Percentiles rank a stretch among this genome's conserved stretches.
Evolutionary conservation across 129 eudicot species (phyloP).

Genomic region (Logfia minima): DNA sequence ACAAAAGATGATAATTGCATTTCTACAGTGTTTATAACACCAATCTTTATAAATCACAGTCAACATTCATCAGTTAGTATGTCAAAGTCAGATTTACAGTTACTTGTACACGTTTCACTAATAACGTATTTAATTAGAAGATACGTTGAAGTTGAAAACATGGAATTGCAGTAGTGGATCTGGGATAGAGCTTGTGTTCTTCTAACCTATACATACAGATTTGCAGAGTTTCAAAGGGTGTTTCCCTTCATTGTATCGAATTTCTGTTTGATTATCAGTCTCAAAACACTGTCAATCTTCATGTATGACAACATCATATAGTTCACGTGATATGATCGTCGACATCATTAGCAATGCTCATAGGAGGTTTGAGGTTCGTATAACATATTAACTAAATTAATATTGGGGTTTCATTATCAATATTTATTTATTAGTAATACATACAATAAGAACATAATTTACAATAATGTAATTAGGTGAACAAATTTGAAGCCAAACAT

Average conservation of each 20-base stretch:
- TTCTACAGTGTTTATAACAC: too few species aligned
- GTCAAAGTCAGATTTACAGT: too few species aligned
- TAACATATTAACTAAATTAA: neutral
- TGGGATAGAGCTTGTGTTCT: neutral
- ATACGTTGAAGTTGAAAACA: neutral
- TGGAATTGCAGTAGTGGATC: neutral
- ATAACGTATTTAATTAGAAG: too few species aligned
- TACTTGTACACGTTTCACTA: too few species aligned
- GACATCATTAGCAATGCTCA: neutral
- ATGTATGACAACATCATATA: neutral
- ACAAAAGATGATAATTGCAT: too few species aligned
- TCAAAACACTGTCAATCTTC: neutral
- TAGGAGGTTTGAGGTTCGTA: constrained; percentile 4
- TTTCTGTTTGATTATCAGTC: neutral
- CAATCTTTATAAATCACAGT: too few species aligned
- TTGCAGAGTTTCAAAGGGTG: too few species aligned
- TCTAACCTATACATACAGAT: too few species aligned
- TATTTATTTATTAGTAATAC: constrained; percentile 36
- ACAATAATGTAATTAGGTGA: constrained; percentile 34
- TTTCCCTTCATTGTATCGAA: neutral
- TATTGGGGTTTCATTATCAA: constrained; percentile 16
- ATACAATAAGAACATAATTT: constrained; percentile 32
- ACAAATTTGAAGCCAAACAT: constrained; percentile 30
- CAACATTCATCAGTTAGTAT: too few species aligned
- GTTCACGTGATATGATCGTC: neutral